phyloP scores from a whole-genome alignment of 306 rosid species.

The Argentina anserina region DNA sequence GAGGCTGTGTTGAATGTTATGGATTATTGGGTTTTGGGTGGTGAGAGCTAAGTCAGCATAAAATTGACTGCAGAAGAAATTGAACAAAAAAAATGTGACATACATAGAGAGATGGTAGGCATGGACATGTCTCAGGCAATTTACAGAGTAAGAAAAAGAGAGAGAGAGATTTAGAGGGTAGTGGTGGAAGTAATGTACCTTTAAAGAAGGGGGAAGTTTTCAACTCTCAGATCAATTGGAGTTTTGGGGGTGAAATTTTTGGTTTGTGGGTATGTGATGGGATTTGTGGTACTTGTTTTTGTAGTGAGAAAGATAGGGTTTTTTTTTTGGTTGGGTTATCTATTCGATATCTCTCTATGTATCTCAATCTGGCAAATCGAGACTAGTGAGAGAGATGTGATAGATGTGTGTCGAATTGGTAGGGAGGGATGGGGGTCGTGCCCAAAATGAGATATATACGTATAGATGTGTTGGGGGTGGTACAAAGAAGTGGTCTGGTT shows the following conservation, averaged over 20 bases:
- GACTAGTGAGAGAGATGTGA: conserved; percentile 21
- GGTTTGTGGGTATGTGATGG: conserved; percentile 7
- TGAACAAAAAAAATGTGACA: conserved; percentile 38
- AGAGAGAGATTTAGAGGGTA: conserved; percentile 19
- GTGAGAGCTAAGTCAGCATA: conserved; percentile 50
- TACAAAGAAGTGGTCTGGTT: conserved; percentile 22
- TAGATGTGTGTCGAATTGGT: conserved; percentile 5
- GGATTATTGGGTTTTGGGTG: conserved; percentile 14
- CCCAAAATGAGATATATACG: conserved; percentile 36
- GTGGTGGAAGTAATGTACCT: conserved; percentile 39
- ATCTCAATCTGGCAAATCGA: conserved; percentile 31
- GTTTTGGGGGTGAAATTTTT: conserved; percentile 14
- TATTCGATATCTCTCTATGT: not conserved
- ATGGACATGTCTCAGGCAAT: conserved; percentile 31
- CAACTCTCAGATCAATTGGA: conserved; percentile 20
- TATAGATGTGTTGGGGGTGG: not conserved
- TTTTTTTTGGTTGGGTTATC: not conserved
- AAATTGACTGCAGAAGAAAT: conserved; percentile 33
- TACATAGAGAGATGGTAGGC: conserved; percentile 27
- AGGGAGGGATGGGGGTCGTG: conserved; percentile 42
- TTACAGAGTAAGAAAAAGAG: conserved; percentile 40
- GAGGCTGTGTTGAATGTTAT: conserved; percentile 1
- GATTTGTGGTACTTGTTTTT: not conserved
- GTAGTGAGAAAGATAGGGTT: not conserved
- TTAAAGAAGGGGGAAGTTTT: conserved; percentile 22